Evolutionary conservation across 2,329 filamentous ascomycete species (phyloP), one percentile per base, ranked within the genome.

Genomic region (Helicocarpus griseus): DNA sequence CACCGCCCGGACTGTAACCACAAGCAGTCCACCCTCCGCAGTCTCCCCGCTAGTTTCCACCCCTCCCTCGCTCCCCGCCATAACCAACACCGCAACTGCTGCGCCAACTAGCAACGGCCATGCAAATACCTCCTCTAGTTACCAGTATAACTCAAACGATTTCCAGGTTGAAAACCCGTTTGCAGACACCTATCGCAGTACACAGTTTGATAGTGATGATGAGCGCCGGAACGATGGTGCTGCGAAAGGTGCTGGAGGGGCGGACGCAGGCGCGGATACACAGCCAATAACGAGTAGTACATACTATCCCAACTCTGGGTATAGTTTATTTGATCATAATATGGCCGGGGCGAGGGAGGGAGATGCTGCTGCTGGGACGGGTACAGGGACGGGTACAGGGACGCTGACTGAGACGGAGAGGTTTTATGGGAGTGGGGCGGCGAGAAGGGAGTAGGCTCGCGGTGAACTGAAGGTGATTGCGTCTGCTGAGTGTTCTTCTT

Each of bases 101-200:
- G 48, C 56, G 7, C 50, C n/a, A 53, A 17, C 31, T 6, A 43
- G 40, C 24, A 14, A 43, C 11, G 40, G 13, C 19, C 14, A 31
- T 31, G 39, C 13, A 33, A 53, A 22, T 49, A 54, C 5, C 3
- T 4, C 51, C 36, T 47, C 43, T 35, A 11, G 3, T 22, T 66
- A 65, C 48, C 64, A 71, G 50, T 70, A 70, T 49, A 66, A 65
- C 8, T 59, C 69, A 6, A 63, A 65, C 41, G 67, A 70, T 36
- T 70, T 66, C 52, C 65, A 68, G 49, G 67, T 70, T 19, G 67
- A 68, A 53, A 69, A 72, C 51, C 69, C 69, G 6, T 72, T 71
- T 45, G 69, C 68, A 4, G 69, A 71, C 33, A 56, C 51, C 31
- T 55, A 50, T 56, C 60, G 60, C 36, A 57, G 55, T 41, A 50